These are phyloP conservation scores for Gracilariopsis chorda DNA, from an alignment of 23 red algal species.

Conservation along the genomic window DNA sequence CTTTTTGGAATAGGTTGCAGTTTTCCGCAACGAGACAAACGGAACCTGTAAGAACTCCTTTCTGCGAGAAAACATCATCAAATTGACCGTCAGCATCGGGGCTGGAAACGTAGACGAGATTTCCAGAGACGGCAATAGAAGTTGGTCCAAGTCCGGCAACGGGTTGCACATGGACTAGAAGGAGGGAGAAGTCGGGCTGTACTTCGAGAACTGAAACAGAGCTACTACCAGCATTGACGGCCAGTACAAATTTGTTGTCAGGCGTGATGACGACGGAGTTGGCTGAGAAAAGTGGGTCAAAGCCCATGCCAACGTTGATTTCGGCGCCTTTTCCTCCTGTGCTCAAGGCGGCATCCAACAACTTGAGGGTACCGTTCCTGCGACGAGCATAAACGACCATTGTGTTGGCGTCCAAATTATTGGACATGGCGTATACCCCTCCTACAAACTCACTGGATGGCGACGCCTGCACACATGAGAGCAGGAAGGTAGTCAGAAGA, in stretches of 20 bases:
- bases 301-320: background rate
- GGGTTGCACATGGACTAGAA: background rate
- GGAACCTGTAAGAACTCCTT: background rate
- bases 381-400: conserved; percentile 17
- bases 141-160: conserved; percentile 6
- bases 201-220: conserved; percentile 33
- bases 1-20: background rate
- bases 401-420: background rate
- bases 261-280: conserved; percentile 3
- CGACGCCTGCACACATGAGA: background rate
- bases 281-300: conserved; percentile 26
- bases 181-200: conserved; percentile 10
- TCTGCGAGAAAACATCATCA: background rate
- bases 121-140: conserved; percentile 6
- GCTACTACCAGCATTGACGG: conserved; percentile 27
- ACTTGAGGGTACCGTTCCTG: conserved; percentile 9
- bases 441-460: background rate
- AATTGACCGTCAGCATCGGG: background rate
- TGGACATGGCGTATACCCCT: background rate
- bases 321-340: conserved; percentile 11
- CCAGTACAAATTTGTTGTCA: background rate
- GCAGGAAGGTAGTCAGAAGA: background rate
- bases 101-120: conserved; percentile 14
- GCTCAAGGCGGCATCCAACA: background rate
- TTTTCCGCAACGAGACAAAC: background rate